These are phyloP conservation scores for Pseudogymnoascus sp. DNA, from an alignment of 2,329 filamentous ascomycete species.

Conservation along the genomic window DNA sequence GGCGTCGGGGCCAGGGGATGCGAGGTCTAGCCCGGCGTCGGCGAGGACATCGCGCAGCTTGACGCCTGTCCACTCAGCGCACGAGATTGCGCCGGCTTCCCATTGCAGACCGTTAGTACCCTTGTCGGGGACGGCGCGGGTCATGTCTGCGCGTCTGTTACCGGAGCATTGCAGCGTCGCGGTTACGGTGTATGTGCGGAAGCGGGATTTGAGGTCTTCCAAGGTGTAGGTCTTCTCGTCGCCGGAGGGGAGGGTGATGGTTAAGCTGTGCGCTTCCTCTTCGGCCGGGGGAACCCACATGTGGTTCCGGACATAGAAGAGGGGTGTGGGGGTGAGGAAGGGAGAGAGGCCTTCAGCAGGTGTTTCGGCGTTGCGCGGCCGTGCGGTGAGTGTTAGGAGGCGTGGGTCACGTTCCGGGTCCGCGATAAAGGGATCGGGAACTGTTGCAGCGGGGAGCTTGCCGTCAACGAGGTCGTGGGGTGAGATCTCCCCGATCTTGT, in stretches of 20 bases:
- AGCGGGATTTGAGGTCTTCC: slow-evolving; percentile 44
- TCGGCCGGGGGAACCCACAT: slow-evolving; percentile 50
- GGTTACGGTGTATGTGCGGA: slow-evolving; percentile 43
- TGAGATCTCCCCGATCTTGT: slow-evolving; percentile 54
- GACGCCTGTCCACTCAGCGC: slow-evolving; percentile 51
- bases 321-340: slow-evolving; percentile 47
- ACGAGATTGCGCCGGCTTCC: slow-evolving; percentile 52
- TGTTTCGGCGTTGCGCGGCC: slow-evolving; percentile 55
- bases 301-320: slow-evolving; percentile 55
- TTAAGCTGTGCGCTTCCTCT: slow-evolving; percentile 38
- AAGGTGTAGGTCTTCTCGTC: slow-evolving; percentile 45
- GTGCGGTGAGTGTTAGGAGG: slow-evolving; percentile 43
- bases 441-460: slow-evolving; percentile 40
- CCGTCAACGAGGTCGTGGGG: slow-evolving; percentile 50
- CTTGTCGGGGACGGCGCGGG: slow-evolving; percentile 30
- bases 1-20: slow-evolving; percentile 12
- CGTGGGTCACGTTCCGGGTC: slow-evolving; percentile 46
- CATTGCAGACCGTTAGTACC: slow-evolving; percentile 51
- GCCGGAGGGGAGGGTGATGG: slow-evolving; percentile 49
- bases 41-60: slow-evolving; percentile 46
- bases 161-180: slow-evolving; percentile 53
- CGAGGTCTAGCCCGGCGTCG: slow-evolving; percentile 42
- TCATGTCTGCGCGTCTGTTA: slow-evolving; percentile 53
- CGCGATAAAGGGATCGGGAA: slow-evolving; percentile 53
- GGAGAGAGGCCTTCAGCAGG: slow-evolving; percentile 40